These are phyloP conservation scores for Blastomyces gilchristii DNA, from an alignment of 2,329 filamentous ascomycete species.

Conservation along the genomic window DNA sequence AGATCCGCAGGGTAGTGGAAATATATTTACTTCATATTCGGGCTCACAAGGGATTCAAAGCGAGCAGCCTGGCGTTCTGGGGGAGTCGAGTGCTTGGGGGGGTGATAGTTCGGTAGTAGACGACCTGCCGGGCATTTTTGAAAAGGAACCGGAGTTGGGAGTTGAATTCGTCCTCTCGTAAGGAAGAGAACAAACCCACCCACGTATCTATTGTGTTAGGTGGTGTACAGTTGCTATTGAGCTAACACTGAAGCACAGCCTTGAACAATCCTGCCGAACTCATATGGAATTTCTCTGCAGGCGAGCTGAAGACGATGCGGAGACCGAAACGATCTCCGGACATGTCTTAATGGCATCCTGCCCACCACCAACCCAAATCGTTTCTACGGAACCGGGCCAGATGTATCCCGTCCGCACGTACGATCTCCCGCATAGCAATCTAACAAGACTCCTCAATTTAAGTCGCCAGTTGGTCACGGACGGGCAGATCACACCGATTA, in stretches of 20 bases:
- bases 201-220: background rate
- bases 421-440: constrained; percentile 63
- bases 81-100: constrained; percentile 15
- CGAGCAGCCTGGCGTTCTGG: constrained; percentile 1
- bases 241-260: constrained; percentile 12
- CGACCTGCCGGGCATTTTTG: constrained; percentile 31
- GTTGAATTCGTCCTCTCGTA: constrained; percentile 41
- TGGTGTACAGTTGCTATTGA: background rate
- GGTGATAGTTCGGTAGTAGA: constrained; percentile 18
- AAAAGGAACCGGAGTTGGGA: constrained; percentile 37
- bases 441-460: constrained; percentile 72
- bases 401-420: constrained; percentile 63
- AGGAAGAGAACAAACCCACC: constrained; percentile 14
- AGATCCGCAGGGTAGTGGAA: constrained; percentile 15
- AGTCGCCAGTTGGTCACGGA: constrained; percentile 74
- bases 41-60: constrained; percentile 16
- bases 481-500: constrained; percentile 78
- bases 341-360: constrained; percentile 91
- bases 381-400: constrained; percentile 42
- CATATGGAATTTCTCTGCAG: constrained; percentile 67
- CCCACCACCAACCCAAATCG: constrained; percentile 59
- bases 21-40: constrained; percentile 22
- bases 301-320: constrained; percentile 44
- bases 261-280: constrained; percentile 88
- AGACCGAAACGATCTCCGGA: constrained; percentile 60